phyloP scores from a whole-genome alignment of 306 rosid genomes.

The Ochetophila trinervis region DNA sequence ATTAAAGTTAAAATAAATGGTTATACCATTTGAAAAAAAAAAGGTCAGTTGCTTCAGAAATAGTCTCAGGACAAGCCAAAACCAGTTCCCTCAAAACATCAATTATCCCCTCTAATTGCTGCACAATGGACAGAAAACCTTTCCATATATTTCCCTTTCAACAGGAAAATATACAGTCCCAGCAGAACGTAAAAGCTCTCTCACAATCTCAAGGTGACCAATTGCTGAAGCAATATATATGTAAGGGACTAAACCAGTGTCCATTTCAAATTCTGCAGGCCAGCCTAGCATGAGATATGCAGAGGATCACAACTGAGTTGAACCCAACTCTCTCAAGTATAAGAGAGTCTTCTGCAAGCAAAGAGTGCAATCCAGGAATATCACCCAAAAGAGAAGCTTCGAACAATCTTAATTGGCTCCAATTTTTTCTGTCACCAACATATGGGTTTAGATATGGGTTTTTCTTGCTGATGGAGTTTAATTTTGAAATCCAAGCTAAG shows the following conservation, averaged over 20 bases:
- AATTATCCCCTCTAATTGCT: not conserved
- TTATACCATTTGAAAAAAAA: not conserved
- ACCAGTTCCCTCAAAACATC: not conserved
- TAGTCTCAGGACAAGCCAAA: constrained; percentile 3
- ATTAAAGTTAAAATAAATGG: no score
- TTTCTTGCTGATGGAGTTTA: no score
- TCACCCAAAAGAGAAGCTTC: not conserved
- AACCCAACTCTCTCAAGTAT: not conserved
- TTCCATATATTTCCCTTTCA: not conserved
- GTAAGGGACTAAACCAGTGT: not conserved
- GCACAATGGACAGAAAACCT: not conserved
- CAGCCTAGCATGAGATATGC: not conserved
- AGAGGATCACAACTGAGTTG: not conserved
- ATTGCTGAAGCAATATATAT: not conserved
- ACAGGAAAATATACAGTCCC: not conserved
- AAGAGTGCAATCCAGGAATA: not conserved
- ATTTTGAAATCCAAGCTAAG: no score
- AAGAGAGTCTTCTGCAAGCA: not conserved
- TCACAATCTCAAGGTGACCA: not conserved
- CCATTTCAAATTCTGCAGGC: not conserved
- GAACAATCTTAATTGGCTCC: not conserved
- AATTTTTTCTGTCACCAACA: not conserved
- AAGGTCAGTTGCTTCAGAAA: not conserved
- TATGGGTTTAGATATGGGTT: no score
- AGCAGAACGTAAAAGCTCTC: not conserved